Evolutionary conservation across 192 early-diverging fungal species (phyloP), one percentile per base, ranked within the genome.

Genomic region (Umbelopsis vinacea): DNA sequence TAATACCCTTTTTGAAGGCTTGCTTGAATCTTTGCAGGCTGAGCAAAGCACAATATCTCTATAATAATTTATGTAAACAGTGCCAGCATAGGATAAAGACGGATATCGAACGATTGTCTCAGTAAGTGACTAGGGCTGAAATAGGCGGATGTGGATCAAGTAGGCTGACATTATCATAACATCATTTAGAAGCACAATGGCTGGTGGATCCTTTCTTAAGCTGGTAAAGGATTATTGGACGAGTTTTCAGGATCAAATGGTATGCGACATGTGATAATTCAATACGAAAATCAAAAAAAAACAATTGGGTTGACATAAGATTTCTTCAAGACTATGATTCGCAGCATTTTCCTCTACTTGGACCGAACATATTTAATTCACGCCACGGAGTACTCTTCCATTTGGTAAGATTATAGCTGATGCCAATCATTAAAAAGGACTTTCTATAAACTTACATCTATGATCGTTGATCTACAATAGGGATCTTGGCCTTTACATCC

Each of bases 281-380:
- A 14, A 19, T 37, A 0, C 5, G 6, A 35, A 6, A 11, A 26
- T 33, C 3, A 12, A 14, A 35, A 9, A 10, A 26, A 2, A 6
- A 37, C 26, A 38, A 11, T 19, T 17, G 1, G 23, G 11, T 5
- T 63, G 17, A 63, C 33, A 63, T 12, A 37, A 11, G 33, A 14
- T 43, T 40, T 40, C 29, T 37, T 4, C 57, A 63, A 29, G 57
- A 63, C 10, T 12, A 63, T 63, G 57, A 63, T 63, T 35, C 26
- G 57, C 2, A 33, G 57, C 33, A 63, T 63, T 17, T 63, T 63
- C 57, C 57, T 63, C 29, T 63, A 63, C 57, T 63, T 63, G 33
- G 57, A 63, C 7, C 57, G 57, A 29, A 63, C 57, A 8, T 63
- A 63, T 19, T 12, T 63, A 17, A 63, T 63, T 22, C 57, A 63